Base-by-base conservation (phyloP, 257 asterid genomes). In the Paraleonurus japonicus region DNA sequence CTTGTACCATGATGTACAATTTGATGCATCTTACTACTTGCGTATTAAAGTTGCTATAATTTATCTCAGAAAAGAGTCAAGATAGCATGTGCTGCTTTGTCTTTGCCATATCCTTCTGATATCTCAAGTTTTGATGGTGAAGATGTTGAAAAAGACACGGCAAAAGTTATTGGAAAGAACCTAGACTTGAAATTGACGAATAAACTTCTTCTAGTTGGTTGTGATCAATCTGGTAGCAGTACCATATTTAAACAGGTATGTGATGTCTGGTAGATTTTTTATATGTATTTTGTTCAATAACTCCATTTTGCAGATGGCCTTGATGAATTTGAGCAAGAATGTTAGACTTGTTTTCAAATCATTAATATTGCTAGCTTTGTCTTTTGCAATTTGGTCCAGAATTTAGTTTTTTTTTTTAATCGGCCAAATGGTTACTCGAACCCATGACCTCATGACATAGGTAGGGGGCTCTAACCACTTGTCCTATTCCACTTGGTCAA, bases 231-330 rank as follows among this genome's bases (percentile, higher is more conserved):
- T 0, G 97, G 97, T 27, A 79, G 92, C 3, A 88, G 95, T 76
- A 85, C 95, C 45, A 75, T 90, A 79, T 90, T 83, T 74, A 90
- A 90, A 80, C 97, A 88, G 95, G 97, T 90, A 66, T 13, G 35
- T 41, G 62, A 15, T 66, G 60, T 16, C 55, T 62, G 50, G 54
- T 61, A 11, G 27, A 71, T 17, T 12, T 54, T 13, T 43, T 41
- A 3, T 61, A 8, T 4, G 4, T 15, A 11, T 45, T 27, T 60
- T 28, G 61, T 47, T 71, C 27, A 16, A 9, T 61, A 43, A 8
- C 28, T 45, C 54, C 70, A 28, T 71, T 71, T 61, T 47, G 63
- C 4, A 32, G 41, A 63, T 19, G 33, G 13, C 41, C 20, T 72
- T 71, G 50, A 57, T 10, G 39, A 32, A 3, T 61, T 19, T 72